Conservation (phyloP, 345 rosid genomes). For the Populus simonii region DNA sequence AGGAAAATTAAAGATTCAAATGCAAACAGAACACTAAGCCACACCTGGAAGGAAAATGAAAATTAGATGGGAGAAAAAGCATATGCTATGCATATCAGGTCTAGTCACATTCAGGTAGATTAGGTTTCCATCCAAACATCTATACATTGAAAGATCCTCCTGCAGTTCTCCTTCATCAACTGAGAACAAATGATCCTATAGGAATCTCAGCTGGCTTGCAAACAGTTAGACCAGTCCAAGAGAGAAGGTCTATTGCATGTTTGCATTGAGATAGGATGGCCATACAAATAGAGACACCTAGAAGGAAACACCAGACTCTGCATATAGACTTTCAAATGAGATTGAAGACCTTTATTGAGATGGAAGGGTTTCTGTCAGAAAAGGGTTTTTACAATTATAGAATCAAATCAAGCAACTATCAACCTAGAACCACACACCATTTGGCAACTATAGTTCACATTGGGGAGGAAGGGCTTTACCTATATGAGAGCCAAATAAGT, state of each 20-base stretch:
- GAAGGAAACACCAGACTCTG: neutral
- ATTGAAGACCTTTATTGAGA: neutral
- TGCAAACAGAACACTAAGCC: neutral
- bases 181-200: neutral
- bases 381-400: neutral
- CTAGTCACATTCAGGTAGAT: neutral
- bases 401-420: neutral
- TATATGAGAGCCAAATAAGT: neutral
- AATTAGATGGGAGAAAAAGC: neutral
- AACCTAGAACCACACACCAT: neutral
- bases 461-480: neutral
- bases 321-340: neutral
- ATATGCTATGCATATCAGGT: neutral
- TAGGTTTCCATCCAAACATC: neutral
- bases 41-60: neutral
- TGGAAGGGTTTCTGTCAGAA: neutral
- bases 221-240: neutral
- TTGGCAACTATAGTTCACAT: conserved; percentile 2
- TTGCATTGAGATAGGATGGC: neutral
- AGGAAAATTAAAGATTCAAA: neutral
- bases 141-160: neutral
- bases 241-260: neutral
- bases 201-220: neutral
- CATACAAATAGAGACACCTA: neutral
- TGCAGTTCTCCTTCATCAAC: neutral